Conservation (phyloP, 805 yeast species). For the Teunomyces stri region DNA sequence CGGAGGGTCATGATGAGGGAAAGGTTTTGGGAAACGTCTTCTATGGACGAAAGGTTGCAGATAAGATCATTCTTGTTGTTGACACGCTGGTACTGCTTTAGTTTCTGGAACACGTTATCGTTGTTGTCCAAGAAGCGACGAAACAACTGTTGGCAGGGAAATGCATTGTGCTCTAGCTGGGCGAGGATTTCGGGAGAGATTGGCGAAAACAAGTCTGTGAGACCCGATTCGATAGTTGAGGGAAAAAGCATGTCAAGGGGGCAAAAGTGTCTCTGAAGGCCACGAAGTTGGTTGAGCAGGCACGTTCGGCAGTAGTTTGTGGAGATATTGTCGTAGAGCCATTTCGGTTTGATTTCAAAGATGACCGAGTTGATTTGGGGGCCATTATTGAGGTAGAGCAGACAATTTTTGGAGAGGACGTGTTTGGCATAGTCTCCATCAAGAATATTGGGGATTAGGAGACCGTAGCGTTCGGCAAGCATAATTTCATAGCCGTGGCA, state of each 20-base stretch:
- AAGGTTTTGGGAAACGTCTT: constrained; percentile 42
- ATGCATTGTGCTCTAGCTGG: constrained; percentile 20
- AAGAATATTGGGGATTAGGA: constrained; percentile 42
- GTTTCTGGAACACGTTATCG: constrained; percentile 30
- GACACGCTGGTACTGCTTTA: constrained; percentile 33
- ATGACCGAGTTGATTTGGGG: constrained; percentile 15
- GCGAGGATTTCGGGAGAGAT: constrained; percentile 19
- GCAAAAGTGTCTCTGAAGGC: constrained; percentile 41
- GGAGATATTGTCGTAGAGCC: constrained; percentile 48
- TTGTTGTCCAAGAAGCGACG: constrained; percentile 31
- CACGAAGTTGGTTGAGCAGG: constrained; percentile 43
- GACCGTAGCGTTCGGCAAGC: constrained; percentile 42
- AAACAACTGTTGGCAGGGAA: constrained; percentile 36
- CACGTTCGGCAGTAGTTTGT: constrained; percentile 56
- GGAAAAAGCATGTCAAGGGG: constrained; percentile 42
- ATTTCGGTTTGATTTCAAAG: constrained; percentile 60
- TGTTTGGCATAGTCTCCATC: constrained; percentile 28
- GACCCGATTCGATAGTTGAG: constrained; percentile 32
- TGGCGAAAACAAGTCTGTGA: constrained; percentile 26
- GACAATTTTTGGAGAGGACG: constrained; percentile 35
- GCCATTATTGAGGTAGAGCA: constrained; percentile 18
- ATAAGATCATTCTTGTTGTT: constrained; percentile 31
- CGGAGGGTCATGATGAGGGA: constrained; percentile 51
- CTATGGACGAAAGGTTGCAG: constrained; percentile 24
- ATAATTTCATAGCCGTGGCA: constrained; percentile 26